Conservation (phyloP, 495 filamentous ascomycete genomes). For the Penicillium turbatum region DNA sequence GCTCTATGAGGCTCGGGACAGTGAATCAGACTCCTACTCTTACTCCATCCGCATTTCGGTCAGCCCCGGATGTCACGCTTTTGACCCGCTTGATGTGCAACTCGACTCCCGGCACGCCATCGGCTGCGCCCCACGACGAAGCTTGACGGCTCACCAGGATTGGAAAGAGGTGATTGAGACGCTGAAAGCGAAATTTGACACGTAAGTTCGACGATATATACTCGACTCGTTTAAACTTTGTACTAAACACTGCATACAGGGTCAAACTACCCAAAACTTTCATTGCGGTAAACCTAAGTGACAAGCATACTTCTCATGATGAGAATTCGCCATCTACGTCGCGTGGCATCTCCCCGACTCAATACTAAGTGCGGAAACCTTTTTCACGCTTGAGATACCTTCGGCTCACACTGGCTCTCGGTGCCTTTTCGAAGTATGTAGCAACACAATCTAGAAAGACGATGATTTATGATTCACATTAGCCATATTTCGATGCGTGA, state of each 20-base stretch:
- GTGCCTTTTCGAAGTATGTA: not conserved
- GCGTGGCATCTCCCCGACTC: not conserved
- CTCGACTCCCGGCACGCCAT: constrained; percentile 94
- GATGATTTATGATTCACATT: no score
- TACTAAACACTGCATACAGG: constrained; percentile 38
- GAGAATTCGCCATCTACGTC: constrained; percentile 3
- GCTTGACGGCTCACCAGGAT: constrained; percentile 84
- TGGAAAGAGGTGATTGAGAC: constrained; percentile 97
- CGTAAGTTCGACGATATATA: constrained; percentile 53
- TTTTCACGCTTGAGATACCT: not conserved
- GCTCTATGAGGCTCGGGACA: constrained; percentile 88
- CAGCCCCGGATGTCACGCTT: constrained; percentile 91
- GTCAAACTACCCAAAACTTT: constrained; percentile 95
- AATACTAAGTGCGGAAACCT: not conserved
- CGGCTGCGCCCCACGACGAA: constrained; percentile 81
- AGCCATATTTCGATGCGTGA: no score
- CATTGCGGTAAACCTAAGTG: constrained; percentile 48
- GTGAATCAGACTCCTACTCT: constrained; percentile 65
- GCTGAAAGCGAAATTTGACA: constrained; percentile 87
- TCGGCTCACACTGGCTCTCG: not conserved
- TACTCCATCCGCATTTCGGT: constrained; percentile 96
- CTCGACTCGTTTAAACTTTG: not conserved
- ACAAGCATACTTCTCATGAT: constrained; percentile 21
- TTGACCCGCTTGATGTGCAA: constrained; percentile 91
- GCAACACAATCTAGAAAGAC: not conserved